Conservation (phyloP, 1,139 yeast species). For the Sugiyamaella xylanicola region DNA sequence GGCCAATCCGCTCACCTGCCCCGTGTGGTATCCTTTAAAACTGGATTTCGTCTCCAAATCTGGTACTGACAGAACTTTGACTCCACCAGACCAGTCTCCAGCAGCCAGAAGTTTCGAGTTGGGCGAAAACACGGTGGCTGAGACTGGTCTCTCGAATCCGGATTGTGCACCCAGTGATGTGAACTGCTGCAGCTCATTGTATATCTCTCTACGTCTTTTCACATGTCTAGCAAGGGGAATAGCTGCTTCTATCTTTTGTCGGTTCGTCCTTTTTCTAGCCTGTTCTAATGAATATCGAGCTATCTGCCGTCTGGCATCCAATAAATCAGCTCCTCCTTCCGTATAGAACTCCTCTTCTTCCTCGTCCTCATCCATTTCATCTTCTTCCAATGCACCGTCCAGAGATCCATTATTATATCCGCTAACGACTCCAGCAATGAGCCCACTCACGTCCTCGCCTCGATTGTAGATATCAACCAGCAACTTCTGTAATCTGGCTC, state of each 20-base stretch:
- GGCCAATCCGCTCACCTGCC: conserved; percentile 69
- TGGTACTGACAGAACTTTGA: conserved; percentile 52
- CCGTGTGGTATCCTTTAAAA: conserved; percentile 52
- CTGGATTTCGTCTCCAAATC: conserved; percentile 43
- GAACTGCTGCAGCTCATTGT: conserved; percentile 44
- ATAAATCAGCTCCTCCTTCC: conserved; percentile 66
- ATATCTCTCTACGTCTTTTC: conserved; percentile 52
- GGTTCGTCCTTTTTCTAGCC: conserved; percentile 49
- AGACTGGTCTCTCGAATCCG: conserved; percentile 67
- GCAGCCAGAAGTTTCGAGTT: conserved; percentile 51
- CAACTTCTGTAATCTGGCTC: conserved; percentile 57
- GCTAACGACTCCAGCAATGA: conserved; percentile 34
- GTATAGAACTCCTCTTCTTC: conserved; percentile 82
- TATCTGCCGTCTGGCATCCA: conserved; percentile 55
- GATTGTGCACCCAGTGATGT: conserved; percentile 70
- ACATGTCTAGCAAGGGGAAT: conserved; percentile 41
- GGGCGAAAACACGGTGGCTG: conserved; percentile 56
- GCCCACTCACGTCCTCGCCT: conserved; percentile 29
- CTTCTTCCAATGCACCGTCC: conserved; percentile 36
- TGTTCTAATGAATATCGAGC: conserved; percentile 53
- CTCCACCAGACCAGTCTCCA: conserved; percentile 85
- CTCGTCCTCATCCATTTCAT: conserved; percentile 41
- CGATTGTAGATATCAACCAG: conserved; percentile 36
- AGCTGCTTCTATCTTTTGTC: conserved; percentile 37
- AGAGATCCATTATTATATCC: conserved; percentile 38